These are phyloP conservation scores for Aspergillus caelatus DNA, from an alignment of 2,329 filamentous ascomycete species.

Conservation along the genomic window DNA sequence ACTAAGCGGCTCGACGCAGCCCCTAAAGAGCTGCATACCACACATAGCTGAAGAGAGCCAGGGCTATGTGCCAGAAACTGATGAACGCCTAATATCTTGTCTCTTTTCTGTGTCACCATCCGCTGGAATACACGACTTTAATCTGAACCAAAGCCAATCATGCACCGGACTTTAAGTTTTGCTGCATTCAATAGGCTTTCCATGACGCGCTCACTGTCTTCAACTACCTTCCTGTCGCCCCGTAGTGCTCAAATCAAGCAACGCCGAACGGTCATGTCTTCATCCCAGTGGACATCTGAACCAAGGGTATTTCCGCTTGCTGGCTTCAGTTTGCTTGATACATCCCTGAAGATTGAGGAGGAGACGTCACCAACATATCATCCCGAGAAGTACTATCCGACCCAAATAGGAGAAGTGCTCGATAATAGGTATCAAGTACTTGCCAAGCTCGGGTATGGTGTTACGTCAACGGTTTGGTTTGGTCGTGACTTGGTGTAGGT, in stretches of 20 bases:
- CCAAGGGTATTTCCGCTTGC: neutral
- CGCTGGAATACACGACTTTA: neutral
- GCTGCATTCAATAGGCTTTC: neutral
- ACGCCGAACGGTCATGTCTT: neutral
- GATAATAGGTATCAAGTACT: conserved; percentile 27
- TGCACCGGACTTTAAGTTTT: neutral
- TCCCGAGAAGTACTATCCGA: conserved; percentile 24
- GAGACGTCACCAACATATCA: conserved; percentile 22
- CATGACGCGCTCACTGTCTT: neutral
- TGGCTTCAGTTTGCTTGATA: conserved; percentile 3
- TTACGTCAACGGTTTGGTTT: conserved; percentile 31
- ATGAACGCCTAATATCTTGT: neutral
- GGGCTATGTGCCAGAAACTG: too few relatives aligned
- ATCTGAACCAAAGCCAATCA: neutral
- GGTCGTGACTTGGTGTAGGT: conserved; percentile 19
- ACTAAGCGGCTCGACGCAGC: too few relatives aligned
- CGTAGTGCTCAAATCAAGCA: neutral
- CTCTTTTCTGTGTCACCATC: neutral
- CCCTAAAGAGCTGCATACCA: too few relatives aligned
- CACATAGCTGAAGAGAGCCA: too few relatives aligned
- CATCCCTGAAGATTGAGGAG: conserved; percentile 20
- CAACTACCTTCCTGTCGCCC: neutral
- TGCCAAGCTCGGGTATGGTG: conserved; percentile 31
- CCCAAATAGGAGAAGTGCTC: conserved; percentile 20
- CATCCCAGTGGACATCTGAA: neutral